phyloP scores from a whole-genome alignment of 2,329 filamentous ascomycete species.

The Colletotrichum cordylinicola region DNA sequence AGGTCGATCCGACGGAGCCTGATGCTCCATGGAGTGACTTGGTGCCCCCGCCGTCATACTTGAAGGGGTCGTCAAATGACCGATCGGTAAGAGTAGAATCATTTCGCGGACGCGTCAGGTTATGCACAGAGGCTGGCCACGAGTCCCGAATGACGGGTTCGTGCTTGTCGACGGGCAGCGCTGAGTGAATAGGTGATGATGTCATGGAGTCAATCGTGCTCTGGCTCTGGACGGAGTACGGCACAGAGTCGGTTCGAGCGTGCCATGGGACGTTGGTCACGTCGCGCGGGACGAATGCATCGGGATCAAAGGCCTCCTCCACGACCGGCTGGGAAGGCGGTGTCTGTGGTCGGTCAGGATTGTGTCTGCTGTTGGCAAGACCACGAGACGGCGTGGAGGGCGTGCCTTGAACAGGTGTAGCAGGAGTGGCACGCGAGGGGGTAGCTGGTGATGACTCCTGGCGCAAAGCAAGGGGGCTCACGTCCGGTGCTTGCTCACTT shows the following conservation, averaged over 20 bases:
- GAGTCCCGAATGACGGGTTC: slow-evolving; percentile 38
- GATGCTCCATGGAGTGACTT: slow-evolving; percentile 5
- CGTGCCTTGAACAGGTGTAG: slow-evolving; percentile 20
- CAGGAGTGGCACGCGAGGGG: neutral
- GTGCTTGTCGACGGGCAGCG: slow-evolving; percentile 29
- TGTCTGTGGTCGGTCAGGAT: slow-evolving; percentile 26
- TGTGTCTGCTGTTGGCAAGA: slow-evolving; percentile 32
- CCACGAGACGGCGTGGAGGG: slow-evolving; percentile 22
- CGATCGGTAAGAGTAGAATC: slow-evolving; percentile 28
- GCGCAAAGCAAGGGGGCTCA: slow-evolving; percentile 23
- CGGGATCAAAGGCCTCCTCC: slow-evolving; percentile 20
- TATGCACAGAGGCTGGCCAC: slow-evolving; percentile 28
- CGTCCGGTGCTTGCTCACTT: slow-evolving; percentile 17
- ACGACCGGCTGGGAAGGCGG: neutral
- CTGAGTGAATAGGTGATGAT: slow-evolving; percentile 33
- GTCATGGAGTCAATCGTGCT: slow-evolving; percentile 39
- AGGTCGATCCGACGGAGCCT: neutral
- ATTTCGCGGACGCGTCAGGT: slow-evolving; percentile 23
- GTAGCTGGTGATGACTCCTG: slow-evolving; percentile 15
- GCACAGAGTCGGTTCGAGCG: slow-evolving; percentile 33
- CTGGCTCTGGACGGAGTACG: slow-evolving; percentile 38
- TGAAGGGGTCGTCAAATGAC: slow-evolving; percentile 31
- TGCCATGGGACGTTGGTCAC: slow-evolving; percentile 38
- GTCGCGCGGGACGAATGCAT: slow-evolving; percentile 30
- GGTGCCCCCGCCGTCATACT: slow-evolving; percentile 17